These are phyloP conservation scores for Protea cynaroides DNA, from an alignment of 164 flowering plant genomes.

Conservation along the genomic window DNA sequence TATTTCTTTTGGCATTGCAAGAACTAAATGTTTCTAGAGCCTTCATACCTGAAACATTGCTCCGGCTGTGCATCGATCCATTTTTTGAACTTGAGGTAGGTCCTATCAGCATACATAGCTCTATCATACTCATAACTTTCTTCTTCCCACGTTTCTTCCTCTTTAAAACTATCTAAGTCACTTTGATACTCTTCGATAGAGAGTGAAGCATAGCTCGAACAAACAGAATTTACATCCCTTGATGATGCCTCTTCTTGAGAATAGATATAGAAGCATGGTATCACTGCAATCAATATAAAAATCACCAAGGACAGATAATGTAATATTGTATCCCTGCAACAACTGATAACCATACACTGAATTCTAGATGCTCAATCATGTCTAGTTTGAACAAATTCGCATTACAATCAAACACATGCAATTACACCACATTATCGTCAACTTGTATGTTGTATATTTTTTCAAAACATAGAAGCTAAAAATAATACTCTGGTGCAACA, in stretches of 20 bases:
- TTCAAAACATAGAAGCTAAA: no score
- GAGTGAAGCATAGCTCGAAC: constrained; percentile 36
- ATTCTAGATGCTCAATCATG: no score
- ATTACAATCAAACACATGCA: no score
- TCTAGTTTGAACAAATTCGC: no score
- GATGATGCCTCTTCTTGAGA: constrained; percentile 41
- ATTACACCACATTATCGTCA: no score
- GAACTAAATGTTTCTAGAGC: neutral
- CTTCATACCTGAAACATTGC: constrained; percentile 81
- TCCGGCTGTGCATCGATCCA: constrained; percentile 70
- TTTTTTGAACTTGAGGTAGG: constrained; percentile 89
- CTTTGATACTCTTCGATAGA: constrained; percentile 34
- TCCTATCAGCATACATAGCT: constrained; percentile 76
- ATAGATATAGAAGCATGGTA: constrained; percentile 85
- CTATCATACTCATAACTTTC: constrained; percentile 85
- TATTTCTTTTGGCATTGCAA: neutral
- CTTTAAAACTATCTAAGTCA: constrained; percentile 25
- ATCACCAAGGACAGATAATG: constrained; percentile 6
- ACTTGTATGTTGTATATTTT: no score
- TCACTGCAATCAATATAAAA: constrained; percentile 49
- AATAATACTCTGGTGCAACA: no score
- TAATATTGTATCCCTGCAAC: neutral
- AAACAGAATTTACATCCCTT: constrained; percentile 21
- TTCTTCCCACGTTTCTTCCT: constrained; percentile 64
- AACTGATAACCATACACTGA: neutral